A percentile compares a stretch with the other conserved stretches of the same genome.
These are phyloP conservation scores for Flaveria trinervia DNA, from an alignment of 129 eudicot genomes.

Conservation along the genomic window DNA sequence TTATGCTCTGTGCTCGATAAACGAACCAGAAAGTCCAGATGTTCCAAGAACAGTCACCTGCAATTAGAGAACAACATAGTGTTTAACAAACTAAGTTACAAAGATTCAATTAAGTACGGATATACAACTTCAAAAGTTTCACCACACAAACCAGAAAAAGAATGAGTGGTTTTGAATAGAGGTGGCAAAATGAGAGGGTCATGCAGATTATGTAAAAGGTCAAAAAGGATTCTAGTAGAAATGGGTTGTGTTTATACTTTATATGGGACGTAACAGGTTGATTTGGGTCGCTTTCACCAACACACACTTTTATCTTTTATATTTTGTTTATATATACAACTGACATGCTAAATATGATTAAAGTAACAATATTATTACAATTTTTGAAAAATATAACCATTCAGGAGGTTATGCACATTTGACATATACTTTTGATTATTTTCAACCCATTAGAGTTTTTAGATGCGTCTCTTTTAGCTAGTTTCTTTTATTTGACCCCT, in stretches of 20 bases:
- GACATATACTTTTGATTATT: background rate
- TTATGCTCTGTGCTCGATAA: constrained; percentile 82
- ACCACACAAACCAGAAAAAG: background rate
- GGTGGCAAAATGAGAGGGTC: background rate
- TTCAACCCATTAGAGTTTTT: background rate
- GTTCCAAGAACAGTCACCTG: constrained; percentile 98
- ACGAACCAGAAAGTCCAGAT: constrained; percentile 93
- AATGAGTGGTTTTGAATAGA: background rate
- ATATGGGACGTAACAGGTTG: background rate
- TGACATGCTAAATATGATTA: background rate
- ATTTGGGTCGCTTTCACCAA: background rate
- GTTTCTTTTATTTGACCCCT: background rate
- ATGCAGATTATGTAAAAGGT: background rate
- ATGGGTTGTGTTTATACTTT: constrained; percentile 5
- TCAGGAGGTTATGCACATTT: background rate
- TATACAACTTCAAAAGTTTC: background rate
- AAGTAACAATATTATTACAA: background rate
- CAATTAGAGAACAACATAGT: constrained; percentile 27
- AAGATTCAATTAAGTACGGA: background rate
- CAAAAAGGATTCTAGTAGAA: background rate
- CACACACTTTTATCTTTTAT: background rate
- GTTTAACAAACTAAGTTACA: background rate
- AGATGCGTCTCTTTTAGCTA: background rate
- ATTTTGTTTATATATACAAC: background rate
- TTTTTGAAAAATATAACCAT: background rate